A percentile compares a stretch with the other conserved stretches of the same genome.
These are phyloP conservation scores for Hypoxylon rickii DNA, from an alignment of 495 filamentous ascomycete species.

Conservation along the genomic window DNA sequence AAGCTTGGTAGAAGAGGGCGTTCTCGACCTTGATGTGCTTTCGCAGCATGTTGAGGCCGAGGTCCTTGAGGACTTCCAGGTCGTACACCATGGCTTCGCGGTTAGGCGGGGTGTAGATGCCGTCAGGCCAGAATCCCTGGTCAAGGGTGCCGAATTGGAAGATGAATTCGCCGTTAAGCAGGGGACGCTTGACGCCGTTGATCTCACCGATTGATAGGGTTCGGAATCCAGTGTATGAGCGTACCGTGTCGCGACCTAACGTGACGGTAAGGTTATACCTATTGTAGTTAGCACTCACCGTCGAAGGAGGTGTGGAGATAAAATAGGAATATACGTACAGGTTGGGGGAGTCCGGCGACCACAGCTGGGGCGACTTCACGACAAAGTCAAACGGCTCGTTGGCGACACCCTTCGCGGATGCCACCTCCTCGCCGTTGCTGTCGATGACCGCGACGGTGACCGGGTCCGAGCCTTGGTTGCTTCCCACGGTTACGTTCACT, in stretches of 20 bases:
- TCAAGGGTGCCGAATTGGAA: slow-evolving; percentile 71
- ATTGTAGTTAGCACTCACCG: no score
- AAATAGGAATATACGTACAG: slow-evolving; percentile 37
- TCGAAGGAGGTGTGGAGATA: not conserved
- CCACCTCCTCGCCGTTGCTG: slow-evolving; percentile 39
- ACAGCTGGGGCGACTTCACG: slow-evolving; percentile 56
- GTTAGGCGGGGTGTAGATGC: slow-evolving; percentile 63
- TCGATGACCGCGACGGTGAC: slow-evolving; percentile 54
- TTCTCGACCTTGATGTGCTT: slow-evolving; percentile 76
- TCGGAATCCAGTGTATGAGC: slow-evolving; percentile 70
- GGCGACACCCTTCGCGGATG: slow-evolving; percentile 38
- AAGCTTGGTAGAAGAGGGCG: slow-evolving; percentile 68
- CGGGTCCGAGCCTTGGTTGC: slow-evolving; percentile 30
- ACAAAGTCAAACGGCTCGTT: slow-evolving; percentile 57
- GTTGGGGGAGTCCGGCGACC: slow-evolving; percentile 64
- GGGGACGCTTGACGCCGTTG: slow-evolving; percentile 62
- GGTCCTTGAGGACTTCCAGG: slow-evolving; percentile 59
- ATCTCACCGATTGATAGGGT: slow-evolving; percentile 59
- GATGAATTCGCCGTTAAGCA: slow-evolving; percentile 66
- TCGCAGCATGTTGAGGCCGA: slow-evolving; percentile 70
- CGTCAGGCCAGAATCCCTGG: slow-evolving; percentile 73
- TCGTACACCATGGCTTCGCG: slow-evolving; percentile 69
- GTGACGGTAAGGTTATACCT: slow-evolving; percentile 63
- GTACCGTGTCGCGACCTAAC: slow-evolving; percentile 57
- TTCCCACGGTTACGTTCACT: slow-evolving; percentile 60